A percentile compares a stretch with the other conserved stretches of the same genome.
Evolutionary conservation across 1,284 basidiomycete species (phyloP).

Genomic region (Sanghuangporus weigelae): DNA sequence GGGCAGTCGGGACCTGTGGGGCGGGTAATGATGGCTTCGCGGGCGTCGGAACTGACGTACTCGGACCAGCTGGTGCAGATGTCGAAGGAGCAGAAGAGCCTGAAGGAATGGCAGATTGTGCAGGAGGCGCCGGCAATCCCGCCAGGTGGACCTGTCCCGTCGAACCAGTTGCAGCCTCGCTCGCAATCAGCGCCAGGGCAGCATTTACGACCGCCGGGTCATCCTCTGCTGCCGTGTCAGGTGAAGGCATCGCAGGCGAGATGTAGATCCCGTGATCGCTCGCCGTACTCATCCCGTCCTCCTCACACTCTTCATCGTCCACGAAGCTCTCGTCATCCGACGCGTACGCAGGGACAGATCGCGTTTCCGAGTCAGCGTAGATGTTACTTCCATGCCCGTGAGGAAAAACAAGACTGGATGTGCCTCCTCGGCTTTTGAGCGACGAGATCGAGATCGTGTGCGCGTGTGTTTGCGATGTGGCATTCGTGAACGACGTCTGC

Average conservation of each 20-base stretch:
- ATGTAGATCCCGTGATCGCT: conserved; percentile 16
- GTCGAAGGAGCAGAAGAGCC: background rate
- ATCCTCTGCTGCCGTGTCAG: conserved; percentile 5
- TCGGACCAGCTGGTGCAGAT: background rate
- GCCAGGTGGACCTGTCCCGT: background rate
- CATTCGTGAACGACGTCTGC: background rate
- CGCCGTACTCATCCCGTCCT: background rate
- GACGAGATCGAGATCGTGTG: conserved; percentile 13
- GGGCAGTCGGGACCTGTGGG: conserved; percentile 1
- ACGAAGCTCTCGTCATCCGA: conserved; percentile 2
- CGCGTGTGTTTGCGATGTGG: background rate
- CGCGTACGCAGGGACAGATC: background rate
- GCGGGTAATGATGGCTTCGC: background rate
- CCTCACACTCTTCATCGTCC: conserved; percentile 4
- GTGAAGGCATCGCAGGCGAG: conserved; percentile 9
- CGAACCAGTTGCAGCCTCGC: background rate
- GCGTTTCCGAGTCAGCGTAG: background rate
- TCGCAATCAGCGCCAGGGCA: conserved; percentile 8
- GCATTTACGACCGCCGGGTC: conserved; percentile 11
- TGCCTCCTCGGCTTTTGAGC: conserved; percentile 2
- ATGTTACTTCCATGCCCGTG: background rate
- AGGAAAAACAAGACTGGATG: background rate
- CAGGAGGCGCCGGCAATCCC: background rate
- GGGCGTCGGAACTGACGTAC: too few species aligned
- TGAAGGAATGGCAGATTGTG: background rate